phyloP scores from a whole-genome alignment of 345 rosid species.

The Moricandia moricandioides region DNA sequence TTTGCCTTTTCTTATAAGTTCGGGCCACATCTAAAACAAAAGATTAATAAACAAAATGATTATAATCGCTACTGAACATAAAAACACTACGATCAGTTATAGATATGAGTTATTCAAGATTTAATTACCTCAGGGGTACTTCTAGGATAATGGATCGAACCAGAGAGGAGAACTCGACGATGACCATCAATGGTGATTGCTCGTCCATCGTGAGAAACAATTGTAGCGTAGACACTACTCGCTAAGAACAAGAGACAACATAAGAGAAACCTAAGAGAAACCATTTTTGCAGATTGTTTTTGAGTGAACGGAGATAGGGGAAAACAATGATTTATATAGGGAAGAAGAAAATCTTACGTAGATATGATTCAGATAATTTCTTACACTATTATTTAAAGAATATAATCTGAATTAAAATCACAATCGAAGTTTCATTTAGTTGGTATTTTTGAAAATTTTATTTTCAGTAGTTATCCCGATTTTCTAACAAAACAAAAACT shows the following conservation, averaged over 20 bases:
- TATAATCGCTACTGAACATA: not conserved
- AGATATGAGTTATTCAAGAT: not conserved
- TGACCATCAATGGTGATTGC: slow-evolving; percentile 54
- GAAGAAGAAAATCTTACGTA: not conserved
- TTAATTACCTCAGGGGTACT: slow-evolving; percentile 45
- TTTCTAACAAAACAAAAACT: too few relatives aligned
- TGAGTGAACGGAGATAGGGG: not conserved
- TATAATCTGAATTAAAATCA: not conserved
- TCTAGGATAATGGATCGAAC: slow-evolving; percentile 53
- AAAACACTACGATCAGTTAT: not conserved
- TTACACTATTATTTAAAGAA: not conserved
- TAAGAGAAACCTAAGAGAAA: slow-evolving; percentile 1
- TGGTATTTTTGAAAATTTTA: too few relatives aligned
- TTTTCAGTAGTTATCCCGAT: too few relatives aligned
- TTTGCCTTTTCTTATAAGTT: slow-evolving; percentile 47
- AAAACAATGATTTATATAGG: not conserved
- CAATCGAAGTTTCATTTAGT: not conserved
- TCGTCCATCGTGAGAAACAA: slow-evolving; percentile 36
- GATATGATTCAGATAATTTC: not conserved
- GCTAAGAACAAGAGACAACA: slow-evolving; percentile 1
- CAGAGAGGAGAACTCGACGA: slow-evolving; percentile 43
- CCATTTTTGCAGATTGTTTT: not conserved
- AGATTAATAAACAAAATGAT: not conserved
- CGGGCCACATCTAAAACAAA: slow-evolving; percentile 55
- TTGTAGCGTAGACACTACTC: slow-evolving; percentile 12